Percentiles rank a stretch among this genome's conserved stretches.
Conservation (phyloP, 495 filamentous ascomycete species). For the Neurospora discreta region DNA sequence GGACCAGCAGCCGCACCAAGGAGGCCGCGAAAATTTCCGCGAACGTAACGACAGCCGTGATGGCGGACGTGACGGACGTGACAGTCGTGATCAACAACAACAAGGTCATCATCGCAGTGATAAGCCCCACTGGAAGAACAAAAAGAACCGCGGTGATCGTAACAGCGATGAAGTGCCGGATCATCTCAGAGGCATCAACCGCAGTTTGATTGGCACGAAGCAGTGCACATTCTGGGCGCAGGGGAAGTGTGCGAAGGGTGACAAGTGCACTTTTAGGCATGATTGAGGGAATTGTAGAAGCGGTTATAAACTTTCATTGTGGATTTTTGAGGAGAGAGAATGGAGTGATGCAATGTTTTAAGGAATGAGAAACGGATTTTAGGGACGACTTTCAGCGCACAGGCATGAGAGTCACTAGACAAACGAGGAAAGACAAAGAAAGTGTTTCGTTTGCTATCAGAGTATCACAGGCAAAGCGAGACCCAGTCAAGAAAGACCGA, state of each 20-base stretch:
- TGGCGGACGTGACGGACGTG: not conserved
- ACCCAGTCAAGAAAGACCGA: not conserved
- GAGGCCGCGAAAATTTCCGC: constrained; percentile 12
- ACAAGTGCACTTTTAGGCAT: constrained; percentile 76
- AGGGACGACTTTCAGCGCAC: not conserved
- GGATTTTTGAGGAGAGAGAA: too few species aligned
- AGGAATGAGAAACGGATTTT: not conserved
- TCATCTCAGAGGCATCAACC: constrained; percentile 32
- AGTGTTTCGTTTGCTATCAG: not conserved
- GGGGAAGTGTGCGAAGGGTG: constrained; percentile 74
- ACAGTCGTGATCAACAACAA: not conserved
- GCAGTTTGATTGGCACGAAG: constrained; percentile 37
- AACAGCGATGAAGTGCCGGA: constrained; percentile 12
- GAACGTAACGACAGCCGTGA: constrained; percentile 6
- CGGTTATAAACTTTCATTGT: too few species aligned
- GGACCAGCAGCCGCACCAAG: not conserved
- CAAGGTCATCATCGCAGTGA: not conserved
- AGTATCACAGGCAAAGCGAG: not conserved
- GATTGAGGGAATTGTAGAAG: constrained; percentile 19
- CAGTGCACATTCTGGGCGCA: constrained; percentile 69
- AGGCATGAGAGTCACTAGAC: not conserved
- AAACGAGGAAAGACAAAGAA: not conserved
- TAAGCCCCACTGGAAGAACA: not conserved
- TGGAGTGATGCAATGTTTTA: too few species aligned
- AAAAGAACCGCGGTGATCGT: not conserved